Evolutionary conservation across 345 rosid genomes (phyloP).

Genomic region (Linum usitatissimum): DNA sequence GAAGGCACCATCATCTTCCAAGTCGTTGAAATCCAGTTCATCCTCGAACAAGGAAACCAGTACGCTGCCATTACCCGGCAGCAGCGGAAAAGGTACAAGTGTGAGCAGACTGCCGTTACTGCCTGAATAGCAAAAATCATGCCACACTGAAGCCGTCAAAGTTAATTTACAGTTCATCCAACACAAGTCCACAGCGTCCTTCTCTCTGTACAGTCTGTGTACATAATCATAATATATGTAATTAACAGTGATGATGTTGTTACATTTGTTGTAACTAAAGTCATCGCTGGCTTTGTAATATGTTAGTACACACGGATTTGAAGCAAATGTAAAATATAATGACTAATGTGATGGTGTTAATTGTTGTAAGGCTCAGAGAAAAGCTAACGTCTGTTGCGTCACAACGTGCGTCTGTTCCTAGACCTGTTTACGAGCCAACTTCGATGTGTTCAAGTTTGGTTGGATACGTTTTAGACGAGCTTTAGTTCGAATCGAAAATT

Average conservation of each 20-base stretch:
- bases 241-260: background rate
- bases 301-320: no score
- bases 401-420: no score
- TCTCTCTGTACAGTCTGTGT: background rate
- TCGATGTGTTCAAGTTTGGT: no score
- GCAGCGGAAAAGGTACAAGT: conserved; percentile 29
- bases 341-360: background rate
- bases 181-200: no score
- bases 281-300: background rate
- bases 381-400: no score
- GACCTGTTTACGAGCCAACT: no score
- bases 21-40: conserved; percentile 23
- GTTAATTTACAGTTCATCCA: no score
- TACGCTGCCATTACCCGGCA: conserved; percentile 17
- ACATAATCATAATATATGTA: background rate
- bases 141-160: no score
- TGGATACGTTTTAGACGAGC: no score
- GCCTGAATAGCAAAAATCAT: conserved; percentile 34
- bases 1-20: conserved; percentile 13
- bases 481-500: no score
- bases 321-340: background rate
- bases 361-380: no score
- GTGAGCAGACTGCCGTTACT: conserved; percentile 56
- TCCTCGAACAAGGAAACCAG: conserved; percentile 12
- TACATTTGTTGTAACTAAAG: background rate